Conservation (phyloP, 1,139 yeast genomes). For the Hyphopichia pseudoburtonii region DNA sequence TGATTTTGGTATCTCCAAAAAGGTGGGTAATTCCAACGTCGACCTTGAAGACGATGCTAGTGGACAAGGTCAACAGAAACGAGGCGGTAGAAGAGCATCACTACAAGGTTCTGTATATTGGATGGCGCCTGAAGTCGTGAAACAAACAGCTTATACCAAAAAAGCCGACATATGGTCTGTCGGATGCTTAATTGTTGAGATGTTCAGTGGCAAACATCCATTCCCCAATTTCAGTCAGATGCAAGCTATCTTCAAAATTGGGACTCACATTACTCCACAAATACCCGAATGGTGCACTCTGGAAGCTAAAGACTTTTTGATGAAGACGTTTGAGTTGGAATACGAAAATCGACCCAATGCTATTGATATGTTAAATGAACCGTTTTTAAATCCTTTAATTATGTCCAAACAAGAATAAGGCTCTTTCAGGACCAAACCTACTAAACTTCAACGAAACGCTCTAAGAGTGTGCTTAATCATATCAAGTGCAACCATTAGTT, state of each 20-base stretch:
- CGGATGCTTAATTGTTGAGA: conserved; percentile 87
- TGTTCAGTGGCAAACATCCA: conserved; percentile 94
- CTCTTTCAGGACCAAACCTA: too few relatives aligned
- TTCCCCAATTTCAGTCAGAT: conserved; percentile 91
- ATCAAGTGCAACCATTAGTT: too few relatives aligned
- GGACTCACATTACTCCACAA: conserved; percentile 75
- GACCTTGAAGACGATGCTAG: conserved; percentile 20
- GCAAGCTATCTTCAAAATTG: conserved; percentile 94
- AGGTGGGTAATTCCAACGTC: conserved; percentile 42
- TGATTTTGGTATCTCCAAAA: conserved; percentile 91
- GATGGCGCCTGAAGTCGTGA: conserved; percentile 99
- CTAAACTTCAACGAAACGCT: too few relatives aligned
- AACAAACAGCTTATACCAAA: conserved; percentile 83
- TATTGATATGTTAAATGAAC: conserved; percentile 61
- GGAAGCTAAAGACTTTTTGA: conserved; percentile 67
- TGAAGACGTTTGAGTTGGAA: conserved; percentile 71
- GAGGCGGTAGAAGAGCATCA: conserved; percentile 66
- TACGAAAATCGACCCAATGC: conserved; percentile 75
- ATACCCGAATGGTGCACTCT: conserved; percentile 76
- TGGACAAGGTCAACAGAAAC: conserved; percentile 13
- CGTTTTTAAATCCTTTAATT: conserved; percentile 54
- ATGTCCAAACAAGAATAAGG: conserved; percentile 32
- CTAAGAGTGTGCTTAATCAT: too few relatives aligned
- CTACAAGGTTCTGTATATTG: conserved; percentile 93
- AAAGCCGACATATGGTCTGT: conserved; percentile 96